Evolutionary conservation across 768 basidiomycete genomes (phyloP).

Genomic region (Coprinellus aureogranulatus): DNA sequence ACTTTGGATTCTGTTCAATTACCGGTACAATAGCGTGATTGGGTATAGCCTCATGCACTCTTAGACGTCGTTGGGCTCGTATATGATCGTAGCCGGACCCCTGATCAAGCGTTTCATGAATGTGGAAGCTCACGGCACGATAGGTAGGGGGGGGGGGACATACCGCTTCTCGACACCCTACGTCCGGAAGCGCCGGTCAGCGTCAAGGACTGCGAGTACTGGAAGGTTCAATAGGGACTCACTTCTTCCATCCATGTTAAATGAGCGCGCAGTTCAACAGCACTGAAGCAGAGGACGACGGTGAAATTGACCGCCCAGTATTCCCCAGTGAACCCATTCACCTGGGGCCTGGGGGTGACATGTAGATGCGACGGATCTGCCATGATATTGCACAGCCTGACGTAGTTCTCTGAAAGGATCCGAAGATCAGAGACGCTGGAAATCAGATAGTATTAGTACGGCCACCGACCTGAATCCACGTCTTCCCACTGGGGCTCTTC

Average conservation of each 20-base stretch:
- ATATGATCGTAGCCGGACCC: conserved; percentile 10
- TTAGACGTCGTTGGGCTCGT: conserved; percentile 11
- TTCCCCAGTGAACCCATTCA: not conserved
- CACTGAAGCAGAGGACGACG: conserved; percentile 17
- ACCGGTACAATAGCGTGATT: too few relatives aligned
- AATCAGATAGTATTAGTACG: not conserved
- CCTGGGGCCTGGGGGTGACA: conserved; percentile 1
- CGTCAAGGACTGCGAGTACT: not conserved
- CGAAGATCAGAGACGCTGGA: conserved; percentile 10
- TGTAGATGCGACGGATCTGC: conserved; percentile 17
- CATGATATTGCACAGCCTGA: conserved; percentile 17
- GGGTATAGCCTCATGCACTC: too few relatives aligned
- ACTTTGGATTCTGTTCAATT: too few relatives aligned
- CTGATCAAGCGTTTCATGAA: not conserved
- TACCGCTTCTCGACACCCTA: conserved; percentile 15
- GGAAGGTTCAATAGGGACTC: not conserved
- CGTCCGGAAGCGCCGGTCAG: not conserved
- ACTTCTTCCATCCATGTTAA: conserved; percentile 18
- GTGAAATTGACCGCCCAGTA: conserved; percentile 17
- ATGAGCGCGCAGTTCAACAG: conserved; percentile 18
- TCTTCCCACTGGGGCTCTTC: conserved; percentile 15
- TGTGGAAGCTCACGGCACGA: not conserved
- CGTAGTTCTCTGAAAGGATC: conserved; percentile 4
- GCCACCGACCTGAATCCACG: conserved; percentile 10
- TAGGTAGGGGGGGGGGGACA: not conserved